Base-by-base conservation (phyloP, 192 early-diverging fungal genomes). In the Mortierella antarctica region DNA sequence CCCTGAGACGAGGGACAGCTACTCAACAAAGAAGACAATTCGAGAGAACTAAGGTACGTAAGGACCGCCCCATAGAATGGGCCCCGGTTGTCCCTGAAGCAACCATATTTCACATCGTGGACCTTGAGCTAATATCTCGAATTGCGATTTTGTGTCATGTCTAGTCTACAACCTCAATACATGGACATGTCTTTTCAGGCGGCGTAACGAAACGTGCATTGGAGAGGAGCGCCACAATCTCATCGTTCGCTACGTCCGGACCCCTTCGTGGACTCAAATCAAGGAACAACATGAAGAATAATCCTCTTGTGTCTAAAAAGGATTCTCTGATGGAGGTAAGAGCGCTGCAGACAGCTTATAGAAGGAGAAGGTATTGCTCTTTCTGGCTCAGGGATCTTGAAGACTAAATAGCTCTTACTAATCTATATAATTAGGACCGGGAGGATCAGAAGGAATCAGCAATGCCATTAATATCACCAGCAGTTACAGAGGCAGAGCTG, bases 21-120 rank as follows among this genome's bases (percentile, higher is more conserved):
- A 59, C 47, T 40, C 18, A 58, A 13, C 21, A 55, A 6, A 62
- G 23, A 15, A 64, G 50, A 45, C 41, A 51, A 12, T 61, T 59
- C 14, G 64, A 65, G 15, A 58, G 72, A 53, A 63, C 61, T 0
- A 74, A 74, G 62, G 64, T 74, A 65, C 31, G 7, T 17, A 18
- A 15, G 15, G 12, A 21, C 9, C 9, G 9, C 2, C 6, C 1
- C 20, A 10, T 57, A 20, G n/a, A 21, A 2, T 57, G 12, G 55
- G 1, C 49, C 17, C 1, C 12, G 4, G 11, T 50, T 17, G 49
- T 50, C 17, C 12, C 49, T 50, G 17, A 17, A 11, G 17, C 49
- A 17, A 17, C 31, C 31, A 31, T 31, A 31, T 31, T 31, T 31
- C 3, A 1, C 1, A 31, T 3, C 31, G 31, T 31, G 31, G 1